Conservation (phyloP, 2,329 filamentous ascomycete species). For the Alternaria sp. region DNA sequence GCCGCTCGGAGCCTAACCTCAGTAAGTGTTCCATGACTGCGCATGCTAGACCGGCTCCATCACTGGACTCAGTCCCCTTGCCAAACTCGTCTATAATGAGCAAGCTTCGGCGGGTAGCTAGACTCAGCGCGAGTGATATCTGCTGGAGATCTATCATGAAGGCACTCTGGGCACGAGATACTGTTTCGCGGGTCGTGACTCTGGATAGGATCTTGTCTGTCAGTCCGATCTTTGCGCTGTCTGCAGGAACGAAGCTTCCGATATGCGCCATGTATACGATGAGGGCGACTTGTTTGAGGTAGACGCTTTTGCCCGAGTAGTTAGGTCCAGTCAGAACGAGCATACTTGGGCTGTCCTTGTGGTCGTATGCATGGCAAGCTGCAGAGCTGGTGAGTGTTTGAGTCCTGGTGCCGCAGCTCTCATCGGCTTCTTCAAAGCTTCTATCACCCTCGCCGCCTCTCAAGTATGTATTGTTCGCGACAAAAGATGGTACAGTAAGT, state of each 20-base stretch:
- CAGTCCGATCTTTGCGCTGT: conserved; percentile 77
- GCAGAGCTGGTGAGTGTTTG: conserved; percentile 13
- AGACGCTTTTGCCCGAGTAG: conserved; percentile 95
- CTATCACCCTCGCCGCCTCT: conserved; percentile 62
- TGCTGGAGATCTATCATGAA: conserved; percentile 90
- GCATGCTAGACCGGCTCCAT: conserved; percentile 71
- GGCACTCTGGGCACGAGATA: conserved; percentile 70
- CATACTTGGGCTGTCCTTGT: conserved; percentile 65
- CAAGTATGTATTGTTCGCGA: conserved; percentile 82
- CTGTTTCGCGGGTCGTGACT: conserved; percentile 77
- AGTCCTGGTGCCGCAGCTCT: neutral
- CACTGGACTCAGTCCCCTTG: conserved; percentile 71
- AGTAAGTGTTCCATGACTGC: conserved; percentile 68
- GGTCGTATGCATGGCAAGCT: conserved; percentile 9
- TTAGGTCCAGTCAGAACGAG: conserved; percentile 91
- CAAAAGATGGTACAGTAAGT: conserved; percentile 78
- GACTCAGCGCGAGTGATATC: conserved; percentile 76
- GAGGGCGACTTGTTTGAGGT: conserved; percentile 90
- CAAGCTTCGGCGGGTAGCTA: conserved; percentile 79
- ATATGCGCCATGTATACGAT: conserved; percentile 94
- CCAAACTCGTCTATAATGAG: conserved; percentile 94
- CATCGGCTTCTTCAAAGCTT: neutral
- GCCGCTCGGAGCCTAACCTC: conserved; percentile 57
- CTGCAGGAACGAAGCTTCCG: conserved; percentile 87
- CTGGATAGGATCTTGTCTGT: conserved; percentile 94